Base-by-base conservation (phyloP, 768 basidiomycete species). In the Mycena crocata region DNA sequence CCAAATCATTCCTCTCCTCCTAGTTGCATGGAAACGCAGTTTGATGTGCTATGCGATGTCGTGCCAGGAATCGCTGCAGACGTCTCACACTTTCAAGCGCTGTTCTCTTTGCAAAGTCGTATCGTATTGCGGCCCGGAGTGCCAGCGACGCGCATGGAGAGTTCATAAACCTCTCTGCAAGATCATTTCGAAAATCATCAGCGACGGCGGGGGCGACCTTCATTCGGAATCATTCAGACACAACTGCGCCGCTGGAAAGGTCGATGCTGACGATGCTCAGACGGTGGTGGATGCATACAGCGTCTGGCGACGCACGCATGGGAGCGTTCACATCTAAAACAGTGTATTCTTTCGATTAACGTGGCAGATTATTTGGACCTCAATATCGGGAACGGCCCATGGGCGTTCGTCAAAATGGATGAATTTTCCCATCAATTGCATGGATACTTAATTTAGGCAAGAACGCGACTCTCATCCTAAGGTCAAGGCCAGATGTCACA, bases 201-300 rank as follows among this genome's bases (percentile, higher is more conserved):
- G 23, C 21, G 61, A 62, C 35, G 61, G 61, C 2, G 61, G 51
- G 21, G 61, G 51, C 23, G 61, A 62, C 26, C 19, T 62, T 30
- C 5, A 55, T 3, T 62, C 61, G 2, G 17, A 46, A 28, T 19
- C 23, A 8, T 64, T 64, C 21, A 30, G 2, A 14, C 5, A 19
- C 19, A 56, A 40, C 21, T 64, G 62, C 31, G 48, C 39, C 12
- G 30, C 46, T 2, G 62, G 54, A 24, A 57, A n/a, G 31, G 62
- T 64, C 37, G 46, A 57, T 26, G 24, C 46, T 6, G 34, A 23
- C 10, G 62, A 64, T 4, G 62, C 62, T 3, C 42, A 48, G 45
- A 13, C 21, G 13, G 21, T 64, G 24, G 10, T 64, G 15, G 31
- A 28, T 23, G 52, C 54, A 2, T 64, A 23, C 23, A 49, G 45